Percentiles rank a stretch among this genome's conserved stretches.
Conservation (phyloP, 2,329 filamentous ascomycete species). For the Fusarium bactridioides region DNA sequence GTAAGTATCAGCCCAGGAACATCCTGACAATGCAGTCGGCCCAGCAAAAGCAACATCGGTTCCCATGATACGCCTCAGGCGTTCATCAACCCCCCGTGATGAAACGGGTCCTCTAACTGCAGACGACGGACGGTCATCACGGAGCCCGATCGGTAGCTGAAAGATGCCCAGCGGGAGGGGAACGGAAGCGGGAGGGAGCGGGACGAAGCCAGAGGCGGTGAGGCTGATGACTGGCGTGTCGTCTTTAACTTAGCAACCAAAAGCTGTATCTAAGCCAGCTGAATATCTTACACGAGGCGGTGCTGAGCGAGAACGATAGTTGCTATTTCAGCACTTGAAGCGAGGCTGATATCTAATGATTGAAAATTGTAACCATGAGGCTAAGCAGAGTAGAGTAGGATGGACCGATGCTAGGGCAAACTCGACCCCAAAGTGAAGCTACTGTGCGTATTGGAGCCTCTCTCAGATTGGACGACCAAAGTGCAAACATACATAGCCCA, state of each 20-base stretch:
- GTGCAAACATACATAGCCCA: slow-evolving; percentile 15
- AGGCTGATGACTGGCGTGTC: slow-evolving; percentile 35
- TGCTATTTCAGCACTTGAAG: slow-evolving; percentile 14
- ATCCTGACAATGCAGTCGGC: slow-evolving; percentile 18
- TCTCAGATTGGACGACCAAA: slow-evolving; percentile 9
- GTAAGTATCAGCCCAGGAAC: slow-evolving; percentile 23
- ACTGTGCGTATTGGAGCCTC: neutral
- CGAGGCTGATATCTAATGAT: slow-evolving; percentile 7
- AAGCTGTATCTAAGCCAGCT: slow-evolving; percentile 12
- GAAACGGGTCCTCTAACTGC: slow-evolving; percentile 11
- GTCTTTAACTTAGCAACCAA: slow-evolving; percentile 14
- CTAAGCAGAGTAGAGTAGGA: slow-evolving; percentile 8
- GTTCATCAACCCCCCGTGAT: slow-evolving; percentile 24
- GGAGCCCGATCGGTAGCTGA: slow-evolving; percentile 30
- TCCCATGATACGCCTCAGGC: slow-evolving; percentile 12
- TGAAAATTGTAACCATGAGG: neutral
- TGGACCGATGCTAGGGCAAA: slow-evolving; percentile 5
- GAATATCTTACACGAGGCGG: slow-evolving; percentile 20
- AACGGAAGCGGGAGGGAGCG: slow-evolving; percentile 40
- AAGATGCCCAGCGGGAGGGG: slow-evolving; percentile 38
- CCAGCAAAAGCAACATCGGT: slow-evolving; percentile 19
- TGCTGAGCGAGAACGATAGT: slow-evolving; percentile 17
- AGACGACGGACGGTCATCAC: neutral
- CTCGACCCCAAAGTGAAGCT: neutral
- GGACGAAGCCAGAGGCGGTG: slow-evolving; percentile 42